Conservation (phyloP, 176 grass and related monocot genomes). For the Oryza australiensis region DNA sequence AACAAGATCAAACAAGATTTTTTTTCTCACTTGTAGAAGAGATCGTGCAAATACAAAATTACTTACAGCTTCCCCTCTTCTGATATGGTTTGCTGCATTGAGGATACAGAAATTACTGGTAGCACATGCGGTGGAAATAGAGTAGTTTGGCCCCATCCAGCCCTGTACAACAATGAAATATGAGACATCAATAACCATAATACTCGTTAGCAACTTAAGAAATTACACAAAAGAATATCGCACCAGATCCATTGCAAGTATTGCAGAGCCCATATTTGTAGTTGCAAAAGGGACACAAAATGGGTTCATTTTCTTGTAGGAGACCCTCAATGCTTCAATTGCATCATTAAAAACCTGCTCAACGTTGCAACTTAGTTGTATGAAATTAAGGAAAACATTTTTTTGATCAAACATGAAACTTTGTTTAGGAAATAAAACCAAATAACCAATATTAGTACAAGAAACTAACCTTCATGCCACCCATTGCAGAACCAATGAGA, state of each 20-base stretch:
- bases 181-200: slow-evolving; percentile 11
- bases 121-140: slow-evolving; percentile 98
- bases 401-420: slow-evolving; percentile 5
- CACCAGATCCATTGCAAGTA: slow-evolving; percentile 99
- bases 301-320: slow-evolving; percentile 99
- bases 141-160: slow-evolving; percentile 99
- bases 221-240: slow-evolving; percentile 14
- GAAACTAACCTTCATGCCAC: slow-evolving; percentile 83
- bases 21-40: neutral
- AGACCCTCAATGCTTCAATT: slow-evolving; percentile 94
- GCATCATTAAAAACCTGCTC: slow-evolving; percentile 95
- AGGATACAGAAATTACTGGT: slow-evolving; percentile 99
- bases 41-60: slow-evolving; percentile 16
- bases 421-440: slow-evolving; percentile 14
- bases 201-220: neutral
- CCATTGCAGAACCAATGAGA: slow-evolving; percentile 97
- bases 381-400: slow-evolving; percentile 33
- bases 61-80: slow-evolving; percentile 91
- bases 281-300: slow-evolving; percentile 99
- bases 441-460: slow-evolving; percentile 9
- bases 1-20: slow-evolving; percentile 23
- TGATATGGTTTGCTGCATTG: slow-evolving; percentile 96
- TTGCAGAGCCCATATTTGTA: slow-evolving; percentile 99
- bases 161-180: slow-evolving; percentile 54
- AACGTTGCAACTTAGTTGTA: slow-evolving; percentile 24